Base-by-base conservation (phyloP, 805 yeast genomes). In the Starmerella ratchasimensis region DNA sequence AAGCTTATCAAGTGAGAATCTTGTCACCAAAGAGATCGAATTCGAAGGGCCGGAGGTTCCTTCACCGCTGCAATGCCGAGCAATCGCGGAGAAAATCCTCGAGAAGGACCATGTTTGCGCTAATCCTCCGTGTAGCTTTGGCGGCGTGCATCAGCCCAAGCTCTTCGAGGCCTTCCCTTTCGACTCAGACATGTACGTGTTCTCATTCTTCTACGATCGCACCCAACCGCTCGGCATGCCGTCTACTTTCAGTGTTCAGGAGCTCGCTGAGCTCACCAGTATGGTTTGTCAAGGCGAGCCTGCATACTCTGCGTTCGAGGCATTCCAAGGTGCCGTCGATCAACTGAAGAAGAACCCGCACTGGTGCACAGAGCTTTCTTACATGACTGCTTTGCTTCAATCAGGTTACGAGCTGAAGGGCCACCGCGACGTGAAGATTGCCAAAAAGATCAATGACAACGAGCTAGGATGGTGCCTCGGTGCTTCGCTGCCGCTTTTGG, bases 401-500 rank as follows among this genome's bases (percentile, higher is more conserved):
- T 78, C 86, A n/a, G 99, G 99, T 31, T 90, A 90, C 60, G 96
- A 88, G 50, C 83, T 90, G 47, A 95, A 96, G 44, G 69, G 81
- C 42, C 66, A 69, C 47, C 75, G 97, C 58, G 96, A 88, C 60
- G 73, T 90, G 49, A 80, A 73, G 59, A 90, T 95, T 5, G 97
- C 96, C 7, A 76, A 83, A 65, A 84, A 74, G 56, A 82, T 90
- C 50, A 79, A 75, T 36, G 74, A 75, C 54, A 84, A 82, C 52
- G 98, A 90, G 63, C 68, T 90, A 36, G 99, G 98, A 24, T 90
- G 99, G 99, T 90, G 97, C 65, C 67, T 90, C 39, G 99, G 99
- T 51, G 98, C 97, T 1, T 82, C 96, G 2, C 69, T 90, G 51
- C 97, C 97, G 7, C 64, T 90, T 50, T 66, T 90, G 49, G 90